These are phyloP conservation scores for Collybia mongolica DNA, from an alignment of 768 basidiomycete genomes.

Conservation along the genomic window DNA sequence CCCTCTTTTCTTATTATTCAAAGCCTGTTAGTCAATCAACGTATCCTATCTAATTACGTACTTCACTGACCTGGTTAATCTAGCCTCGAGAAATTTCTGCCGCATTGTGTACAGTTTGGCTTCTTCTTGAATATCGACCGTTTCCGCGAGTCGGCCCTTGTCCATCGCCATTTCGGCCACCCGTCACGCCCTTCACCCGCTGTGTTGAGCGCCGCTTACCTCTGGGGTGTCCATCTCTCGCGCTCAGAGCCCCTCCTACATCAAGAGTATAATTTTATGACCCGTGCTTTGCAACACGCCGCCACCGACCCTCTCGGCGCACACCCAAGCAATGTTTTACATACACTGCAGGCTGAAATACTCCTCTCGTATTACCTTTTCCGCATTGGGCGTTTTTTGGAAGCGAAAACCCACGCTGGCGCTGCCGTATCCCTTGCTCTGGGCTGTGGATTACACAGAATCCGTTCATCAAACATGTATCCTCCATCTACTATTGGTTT, in stretches of 20 bases:
- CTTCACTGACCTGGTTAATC: constrained; percentile 5
- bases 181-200: constrained; percentile 47
- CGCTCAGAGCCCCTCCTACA: constrained; percentile 33
- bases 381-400: constrained; percentile 54
- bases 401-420: constrained; percentile 58
- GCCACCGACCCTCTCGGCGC: constrained; percentile 44
- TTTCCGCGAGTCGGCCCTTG: constrained; percentile 46
- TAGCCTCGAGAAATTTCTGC: constrained; percentile 60
- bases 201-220: constrained; percentile 46
- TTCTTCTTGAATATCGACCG: constrained; percentile 60
- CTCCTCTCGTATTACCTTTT: constrained; percentile 69
- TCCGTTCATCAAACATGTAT: constrained; percentile 35
- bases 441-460: constrained; percentile 46
- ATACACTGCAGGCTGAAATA: constrained; percentile 60
- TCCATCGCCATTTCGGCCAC: constrained; percentile 47
- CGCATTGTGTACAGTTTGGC: constrained; percentile 56
- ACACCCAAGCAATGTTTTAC: constrained; percentile 48
- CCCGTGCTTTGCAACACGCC: constrained; percentile 45
- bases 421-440: constrained; percentile 51
- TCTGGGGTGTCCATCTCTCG: constrained; percentile 55
- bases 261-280: constrained; percentile 47
- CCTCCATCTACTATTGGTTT: constrained; percentile 36
- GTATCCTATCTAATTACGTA: not conserved
- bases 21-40: constrained; percentile 28
- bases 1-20: constrained; percentile 35